Evolutionary conservation across 495 filamentous ascomycete species (phyloP), one percentile per base, ranked within the genome.

Genomic region (Penicillium odoratum): DNA sequence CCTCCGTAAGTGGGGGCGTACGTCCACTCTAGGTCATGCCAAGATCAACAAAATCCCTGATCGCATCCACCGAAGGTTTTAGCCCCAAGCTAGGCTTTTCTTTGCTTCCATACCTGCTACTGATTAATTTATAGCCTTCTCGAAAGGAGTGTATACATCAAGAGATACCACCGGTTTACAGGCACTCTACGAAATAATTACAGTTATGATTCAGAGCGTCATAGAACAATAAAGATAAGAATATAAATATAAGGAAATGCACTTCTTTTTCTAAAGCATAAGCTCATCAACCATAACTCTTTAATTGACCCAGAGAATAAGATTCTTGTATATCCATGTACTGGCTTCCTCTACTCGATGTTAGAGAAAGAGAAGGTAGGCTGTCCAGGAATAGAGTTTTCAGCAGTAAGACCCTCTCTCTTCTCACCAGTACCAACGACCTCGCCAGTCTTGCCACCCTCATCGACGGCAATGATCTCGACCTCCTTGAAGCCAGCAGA

Each of bases 331-430:
- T 48, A 18, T 11, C 16, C n/a, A 45, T 15, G 25, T 10, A 36
- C 43, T 26, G 9, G 21, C 21, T 36, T 9, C 8, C 29, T 63
- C 55, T 64, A 74, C 56, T 70, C 68, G 55, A 93, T 79, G 73
- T 95, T 95, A 71, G 83, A 82, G 75, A 95, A 94, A 51, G 78
- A 70, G 71, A 92, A 95, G 21, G 78, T 87, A 48, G 92, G 92
- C 56, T 81, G 78, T 0, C 92, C 92, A n/a, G 92, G 92, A 45
- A 89, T 82, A 9, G 91, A 89, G 58, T 74, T 76, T 62, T 86
- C 90, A 29, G 89, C 90, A 57, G 53, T 31, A 13, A 88, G 67
- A 9, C 75, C 76, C 58, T 77, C 81, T 60, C 78, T 72, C 62
- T 82, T 83, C 62, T 88, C 81, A 53, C 83, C 84, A 38, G 72